Evolutionary conservation across 2,329 filamentous ascomycete species (phyloP).

Genomic region (Aciculosporium take): DNA sequence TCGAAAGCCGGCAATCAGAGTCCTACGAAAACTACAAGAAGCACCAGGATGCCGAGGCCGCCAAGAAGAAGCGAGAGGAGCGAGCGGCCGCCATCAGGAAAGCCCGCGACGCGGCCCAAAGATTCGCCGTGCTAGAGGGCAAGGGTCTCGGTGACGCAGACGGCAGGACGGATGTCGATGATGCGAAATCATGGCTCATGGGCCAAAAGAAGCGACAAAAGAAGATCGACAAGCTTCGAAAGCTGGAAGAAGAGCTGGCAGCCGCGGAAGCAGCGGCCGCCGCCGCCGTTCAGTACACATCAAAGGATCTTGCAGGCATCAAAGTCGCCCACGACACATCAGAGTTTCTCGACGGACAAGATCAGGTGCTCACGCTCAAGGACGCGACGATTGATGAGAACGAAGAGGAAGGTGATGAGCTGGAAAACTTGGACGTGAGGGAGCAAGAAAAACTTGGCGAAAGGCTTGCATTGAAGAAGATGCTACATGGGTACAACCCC

Average conservation of each 20-base stretch:
- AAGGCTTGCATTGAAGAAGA: conserved; percentile 75
- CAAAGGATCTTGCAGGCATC: conserved; percentile 75
- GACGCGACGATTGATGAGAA: conserved; percentile 75
- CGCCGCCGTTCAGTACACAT: conserved; percentile 57
- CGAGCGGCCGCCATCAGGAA: conserved; percentile 74
- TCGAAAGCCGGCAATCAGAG: conserved; percentile 65
- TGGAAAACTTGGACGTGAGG: conserved; percentile 61
- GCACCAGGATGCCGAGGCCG: conserved; percentile 53
- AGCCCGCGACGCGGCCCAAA: conserved; percentile 70
- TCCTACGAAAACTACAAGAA: conserved; percentile 60
- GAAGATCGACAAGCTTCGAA: conserved; percentile 67
- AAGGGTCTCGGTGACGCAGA: conserved; percentile 68
- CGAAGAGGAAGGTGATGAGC: conserved; percentile 78
- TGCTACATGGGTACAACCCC: conserved; percentile 77
- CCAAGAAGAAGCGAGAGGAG: conserved; percentile 66
- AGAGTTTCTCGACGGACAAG: conserved; percentile 67
- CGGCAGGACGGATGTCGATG: conserved; percentile 53
- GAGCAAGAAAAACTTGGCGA: conserved; percentile 63
- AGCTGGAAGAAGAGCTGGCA: conserved; percentile 60
- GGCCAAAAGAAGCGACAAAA: conserved; percentile 88
- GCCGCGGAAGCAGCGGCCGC: conserved; percentile 56
- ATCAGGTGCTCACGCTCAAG: conserved; percentile 89
- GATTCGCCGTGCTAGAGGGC: conserved; percentile 62
- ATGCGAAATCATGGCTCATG: conserved; percentile 76
- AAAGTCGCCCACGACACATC: conserved; percentile 80